These are phyloP conservation scores for Ceratorhiza oryzae-sativae DNA, from an alignment of 1,284 basidiomycete species.

Conservation along the genomic window DNA sequence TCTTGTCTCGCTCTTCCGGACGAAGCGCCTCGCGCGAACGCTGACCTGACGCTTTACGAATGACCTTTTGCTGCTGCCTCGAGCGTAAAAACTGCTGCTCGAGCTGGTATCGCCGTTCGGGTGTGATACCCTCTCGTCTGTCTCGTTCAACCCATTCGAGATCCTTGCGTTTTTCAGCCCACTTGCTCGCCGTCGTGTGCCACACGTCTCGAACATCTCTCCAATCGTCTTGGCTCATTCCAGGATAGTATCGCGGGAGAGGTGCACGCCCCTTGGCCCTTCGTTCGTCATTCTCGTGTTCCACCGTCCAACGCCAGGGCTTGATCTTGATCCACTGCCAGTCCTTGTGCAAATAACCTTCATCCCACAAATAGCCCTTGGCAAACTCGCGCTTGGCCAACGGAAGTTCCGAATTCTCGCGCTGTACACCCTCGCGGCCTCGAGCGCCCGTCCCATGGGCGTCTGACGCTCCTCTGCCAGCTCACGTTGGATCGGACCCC, in stretches of 20 bases:
- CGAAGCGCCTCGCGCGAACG: conserved; percentile 16
- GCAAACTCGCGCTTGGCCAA: conserved; percentile 33
- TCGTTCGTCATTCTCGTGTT: conserved; percentile 33
- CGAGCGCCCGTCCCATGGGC: conserved; percentile 6
- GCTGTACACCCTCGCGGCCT: conserved; percentile 29
- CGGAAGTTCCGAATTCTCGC: conserved; percentile 33
- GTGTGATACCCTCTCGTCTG: conserved; percentile 19
- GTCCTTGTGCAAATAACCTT: conserved; percentile 29
- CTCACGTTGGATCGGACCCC: conserved; percentile 20
- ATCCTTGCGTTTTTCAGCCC: conserved; percentile 33
- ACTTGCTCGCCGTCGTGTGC: conserved; percentile 36
- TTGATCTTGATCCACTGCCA: conserved; percentile 26
- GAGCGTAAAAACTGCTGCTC: conserved; percentile 22
- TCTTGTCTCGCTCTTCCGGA: conserved; percentile 20
- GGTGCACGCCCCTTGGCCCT: conserved; percentile 18
- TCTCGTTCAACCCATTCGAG: conserved; percentile 22
- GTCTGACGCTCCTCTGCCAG: conserved; percentile 20
- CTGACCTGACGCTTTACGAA: conserved; percentile 17
- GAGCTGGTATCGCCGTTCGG: neutral
- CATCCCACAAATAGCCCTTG: conserved; percentile 24
- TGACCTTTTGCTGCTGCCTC: conserved; percentile 30
- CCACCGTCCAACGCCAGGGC: conserved; percentile 29
- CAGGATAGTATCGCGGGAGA: conserved; percentile 14
- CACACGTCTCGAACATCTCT: conserved; percentile 33
- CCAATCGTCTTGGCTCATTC: conserved; percentile 36